Conservation (phyloP, 345 rosid genomes). For the Citrus sp. region DNA sequence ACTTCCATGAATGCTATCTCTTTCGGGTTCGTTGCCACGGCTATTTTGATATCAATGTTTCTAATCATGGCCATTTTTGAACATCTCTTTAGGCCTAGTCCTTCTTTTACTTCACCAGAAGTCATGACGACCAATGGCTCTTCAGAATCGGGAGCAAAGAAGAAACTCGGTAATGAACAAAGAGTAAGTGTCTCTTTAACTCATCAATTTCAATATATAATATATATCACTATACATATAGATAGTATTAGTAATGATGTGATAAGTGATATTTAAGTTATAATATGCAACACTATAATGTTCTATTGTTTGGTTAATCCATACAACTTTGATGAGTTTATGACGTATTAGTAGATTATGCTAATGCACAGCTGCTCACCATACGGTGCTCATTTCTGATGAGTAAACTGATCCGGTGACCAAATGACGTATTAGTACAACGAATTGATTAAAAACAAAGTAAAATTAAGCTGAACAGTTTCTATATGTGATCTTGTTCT, state of each 20-base stretch:
- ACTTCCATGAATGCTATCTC: conserved; percentile 80
- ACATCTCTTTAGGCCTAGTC: conserved; percentile 70
- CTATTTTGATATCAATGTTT: conserved; percentile 84
- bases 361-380: too few species aligned
- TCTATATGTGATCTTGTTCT: not conserved
- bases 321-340: too few species aligned
- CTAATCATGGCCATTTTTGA: conserved; percentile 94
- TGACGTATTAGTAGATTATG: too few species aligned
- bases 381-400: too few species aligned
- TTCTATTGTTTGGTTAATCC: too few species aligned
- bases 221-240: not conserved
- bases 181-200: conserved; percentile 33
- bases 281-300: too few species aligned
- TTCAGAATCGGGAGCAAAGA: conserved; percentile 24
- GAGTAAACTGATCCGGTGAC: too few species aligned
- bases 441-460: too few species aligned
- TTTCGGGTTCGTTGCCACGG: conserved; percentile 93
- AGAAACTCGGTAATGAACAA: conserved; percentile 39
- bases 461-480: too few species aligned
- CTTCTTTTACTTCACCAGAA: conserved; percentile 55
- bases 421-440: too few species aligned
- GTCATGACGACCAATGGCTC: conserved; percentile 15
- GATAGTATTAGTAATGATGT: too few species aligned
- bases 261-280: too few species aligned
- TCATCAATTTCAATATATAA: not conserved